Evolutionary conservation across 495 filamentous ascomycete species (phyloP).

Genomic region (Amniculicola lignicola): DNA sequence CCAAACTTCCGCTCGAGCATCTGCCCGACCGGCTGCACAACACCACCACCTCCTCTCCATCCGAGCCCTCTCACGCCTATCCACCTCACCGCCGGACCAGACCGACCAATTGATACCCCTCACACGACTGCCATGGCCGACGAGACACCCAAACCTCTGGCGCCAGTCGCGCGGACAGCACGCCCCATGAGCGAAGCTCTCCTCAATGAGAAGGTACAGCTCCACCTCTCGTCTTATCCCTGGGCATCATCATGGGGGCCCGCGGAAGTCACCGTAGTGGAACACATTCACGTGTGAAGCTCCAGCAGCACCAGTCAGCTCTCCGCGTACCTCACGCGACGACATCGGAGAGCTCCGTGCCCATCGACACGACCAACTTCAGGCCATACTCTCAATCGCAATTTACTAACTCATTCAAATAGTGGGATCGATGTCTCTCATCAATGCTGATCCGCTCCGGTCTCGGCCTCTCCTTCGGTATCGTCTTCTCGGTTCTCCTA

Average conservation of each 20-base stretch:
- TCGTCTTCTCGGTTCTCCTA: conserved; percentile 95
- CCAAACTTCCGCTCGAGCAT: conserved; percentile 19
- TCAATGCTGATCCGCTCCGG: conserved; percentile 92
- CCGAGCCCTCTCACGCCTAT: not conserved
- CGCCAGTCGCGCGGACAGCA: conserved; percentile 51
- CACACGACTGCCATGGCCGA: conserved; percentile 53
- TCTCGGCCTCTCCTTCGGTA: conserved; percentile 90
- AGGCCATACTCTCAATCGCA: not conserved
- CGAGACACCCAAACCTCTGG: conserved; percentile 48
- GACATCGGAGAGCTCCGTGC: too few species aligned
- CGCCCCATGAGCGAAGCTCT: conserved; percentile 90
- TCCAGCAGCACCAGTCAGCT: not conserved
- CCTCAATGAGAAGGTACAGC: conserved; percentile 89
- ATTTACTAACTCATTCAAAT: conserved; percentile 16
- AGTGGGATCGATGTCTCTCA: conserved; percentile 99
- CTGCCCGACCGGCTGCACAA: conserved; percentile 7
- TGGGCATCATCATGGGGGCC: not conserved
- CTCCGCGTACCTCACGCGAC: not conserved
- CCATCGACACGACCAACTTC: too few species aligned
- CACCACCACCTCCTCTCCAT: conserved; percentile 11
- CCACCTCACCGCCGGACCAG: not conserved
- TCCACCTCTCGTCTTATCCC: not conserved
- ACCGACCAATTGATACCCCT: conserved; percentile 11
- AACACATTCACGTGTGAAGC: not conserved
- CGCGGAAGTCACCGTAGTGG: not conserved